Base-by-base conservation (phyloP, 2,329 filamentous ascomycete species). In the Monosporascus sp. region DNA sequence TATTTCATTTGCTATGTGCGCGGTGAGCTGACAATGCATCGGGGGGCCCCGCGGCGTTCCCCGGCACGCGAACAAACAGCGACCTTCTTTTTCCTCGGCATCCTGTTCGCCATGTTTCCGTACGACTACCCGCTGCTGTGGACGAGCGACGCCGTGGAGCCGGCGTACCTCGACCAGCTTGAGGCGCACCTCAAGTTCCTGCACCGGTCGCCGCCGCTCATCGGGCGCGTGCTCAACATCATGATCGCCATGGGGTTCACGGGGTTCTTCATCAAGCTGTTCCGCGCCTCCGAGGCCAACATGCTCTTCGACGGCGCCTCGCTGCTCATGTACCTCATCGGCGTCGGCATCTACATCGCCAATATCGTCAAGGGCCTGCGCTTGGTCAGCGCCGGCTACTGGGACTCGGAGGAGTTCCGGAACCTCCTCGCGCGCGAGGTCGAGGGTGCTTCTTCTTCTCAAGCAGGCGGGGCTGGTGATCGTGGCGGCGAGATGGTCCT, bases 311-410 rank as follows among this genome's bases (percentile, higher is more conserved):
- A 88, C 72, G 89, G 88, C 66, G 84, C 90, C 53, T 90, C 87
- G 58, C 82, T 93, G 15, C 85, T 90, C 17, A 80, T 90, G 62
- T 94, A 93, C 72, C 79, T 93, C 52, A 90, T 94, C 64, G 94
- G 90, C 56, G 84, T 95, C 50, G 90, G 91, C 48, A 89, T 99
- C 63, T 99, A 97, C 73, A 83, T 96, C 60, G 87, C 92, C 63
- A 99, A 99, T 73, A 96, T 97, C 65, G 87, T 97, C 69, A 96
- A 96, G 77, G 94, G 93, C 5, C 80, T 99, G 69, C 80, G 92
- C 59, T 87, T 93, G 55, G 88, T 97, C 41, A 89, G 83, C 54
- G 82, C 81, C 6, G 89, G 89, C 37, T 75, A 83, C 54, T 95
- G 81, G 71, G 69, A 72, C 59, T 53, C 60, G 38, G 59, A 63